Evolutionary conservation across 345 rosid genomes (phyloP).

Genomic region (Gossypium mustelinum): DNA sequence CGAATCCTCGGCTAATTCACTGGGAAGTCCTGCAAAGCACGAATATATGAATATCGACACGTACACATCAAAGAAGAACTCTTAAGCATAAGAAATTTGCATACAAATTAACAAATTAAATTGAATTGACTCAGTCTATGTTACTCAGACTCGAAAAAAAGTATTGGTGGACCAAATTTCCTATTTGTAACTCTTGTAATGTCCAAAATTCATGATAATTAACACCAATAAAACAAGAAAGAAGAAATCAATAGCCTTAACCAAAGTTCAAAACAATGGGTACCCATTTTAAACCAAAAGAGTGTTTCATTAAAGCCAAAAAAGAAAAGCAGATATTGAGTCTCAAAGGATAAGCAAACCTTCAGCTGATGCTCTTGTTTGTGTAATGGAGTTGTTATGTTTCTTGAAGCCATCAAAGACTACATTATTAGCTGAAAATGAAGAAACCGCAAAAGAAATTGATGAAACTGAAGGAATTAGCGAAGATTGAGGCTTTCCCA

Average conservation of each 20-base stretch:
- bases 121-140: background rate
- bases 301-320: background rate
- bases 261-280: background rate
- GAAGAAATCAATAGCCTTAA: background rate
- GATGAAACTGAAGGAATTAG: constrained; percentile 22
- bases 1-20: constrained; percentile 53
- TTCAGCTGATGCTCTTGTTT: constrained; percentile 39
- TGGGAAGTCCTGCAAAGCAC: constrained; percentile 41
- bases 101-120: background rate
- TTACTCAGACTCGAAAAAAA: background rate
- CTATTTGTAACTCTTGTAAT: no score
- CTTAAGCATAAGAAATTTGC: background rate
- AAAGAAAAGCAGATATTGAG: background rate
- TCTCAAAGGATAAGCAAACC: constrained; percentile 27
- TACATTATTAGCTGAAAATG: constrained; percentile 17
- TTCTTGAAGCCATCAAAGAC: constrained; percentile 22
- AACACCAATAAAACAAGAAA: background rate
- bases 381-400: constrained; percentile 20
- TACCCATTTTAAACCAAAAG: background rate
- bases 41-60: constrained; percentile 1
- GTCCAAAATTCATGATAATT: background rate
- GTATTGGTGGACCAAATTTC: background rate
- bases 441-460: constrained; percentile 6
- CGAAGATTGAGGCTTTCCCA: constrained; percentile 12
- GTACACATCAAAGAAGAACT: background rate